These are phyloP conservation scores for Arthrobotrys entomopaga DNA, from an alignment of 2,329 filamentous ascomycete genomes.

Conservation along the genomic window DNA sequence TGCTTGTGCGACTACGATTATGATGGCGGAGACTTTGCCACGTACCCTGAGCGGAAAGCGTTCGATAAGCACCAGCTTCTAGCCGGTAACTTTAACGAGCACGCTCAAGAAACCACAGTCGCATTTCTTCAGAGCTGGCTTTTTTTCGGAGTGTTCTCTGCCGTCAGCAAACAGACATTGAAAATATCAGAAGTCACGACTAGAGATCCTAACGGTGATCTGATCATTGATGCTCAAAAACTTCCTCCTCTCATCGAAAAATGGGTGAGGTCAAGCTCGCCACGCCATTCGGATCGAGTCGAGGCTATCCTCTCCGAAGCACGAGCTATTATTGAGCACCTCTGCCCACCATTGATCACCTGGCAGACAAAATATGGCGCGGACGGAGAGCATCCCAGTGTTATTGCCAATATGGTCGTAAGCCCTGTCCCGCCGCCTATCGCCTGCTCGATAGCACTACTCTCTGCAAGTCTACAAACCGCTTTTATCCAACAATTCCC, in stretches of 20 bases:
- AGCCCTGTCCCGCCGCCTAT: conserved; percentile 22
- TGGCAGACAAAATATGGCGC: conserved; percentile 38
- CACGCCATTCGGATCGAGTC: conserved; percentile 13
- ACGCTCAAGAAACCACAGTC: conserved; percentile 24
- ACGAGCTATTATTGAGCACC: conserved; percentile 21
- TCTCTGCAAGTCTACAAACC: conserved; percentile 22
- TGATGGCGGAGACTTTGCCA: conserved; percentile 44
- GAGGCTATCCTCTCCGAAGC: conserved; percentile 28
- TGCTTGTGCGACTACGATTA: conserved; percentile 47
- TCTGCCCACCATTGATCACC: conserved; percentile 28
- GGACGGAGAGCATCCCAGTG: conserved; percentile 4
- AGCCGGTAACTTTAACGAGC: conserved; percentile 27
- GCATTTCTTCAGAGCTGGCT: conserved; percentile 51
- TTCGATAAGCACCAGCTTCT: conserved; percentile 38
- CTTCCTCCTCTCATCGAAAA: conserved; percentile 24
- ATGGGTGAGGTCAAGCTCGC: conserved; percentile 30
- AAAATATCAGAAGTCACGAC: conserved; percentile 24
- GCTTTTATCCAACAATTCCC: conserved; percentile 28
- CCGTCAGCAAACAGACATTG: conserved; percentile 22
- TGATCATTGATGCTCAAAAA: conserved; percentile 33
- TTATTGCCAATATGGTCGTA: conserved; percentile 5
- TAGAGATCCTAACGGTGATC: conserved; percentile 8
- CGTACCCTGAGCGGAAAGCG: conserved; percentile 45
- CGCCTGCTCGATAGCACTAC: conserved; percentile 31
- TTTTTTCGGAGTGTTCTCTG: conserved; percentile 47